These are phyloP conservation scores for Entomortierella parvispora DNA, from an alignment of 192 early-diverging fungal species.

Conservation along the genomic window DNA sequence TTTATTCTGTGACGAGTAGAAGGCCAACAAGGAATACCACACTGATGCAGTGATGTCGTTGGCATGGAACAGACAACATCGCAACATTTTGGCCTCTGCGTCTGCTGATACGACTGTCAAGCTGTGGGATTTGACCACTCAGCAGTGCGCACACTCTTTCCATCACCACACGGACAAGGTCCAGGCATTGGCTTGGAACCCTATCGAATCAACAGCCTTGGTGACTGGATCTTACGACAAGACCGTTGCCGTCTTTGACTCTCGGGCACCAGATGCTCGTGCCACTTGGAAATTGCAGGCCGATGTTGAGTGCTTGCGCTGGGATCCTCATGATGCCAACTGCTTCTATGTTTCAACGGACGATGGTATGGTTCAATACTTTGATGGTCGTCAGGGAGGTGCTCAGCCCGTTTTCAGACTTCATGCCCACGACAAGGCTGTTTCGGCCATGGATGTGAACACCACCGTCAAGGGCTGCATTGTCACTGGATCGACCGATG, in stretches of 20 bases:
- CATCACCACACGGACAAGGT: constrained; percentile 90
- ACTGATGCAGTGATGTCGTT: constrained; percentile 95
- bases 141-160: constrained; percentile 81
- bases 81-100: constrained; percentile 83
- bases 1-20: constrained; percentile 21
- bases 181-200: constrained; percentile 93
- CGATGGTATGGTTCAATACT: constrained; percentile 91
- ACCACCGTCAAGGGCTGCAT: constrained; percentile 80
- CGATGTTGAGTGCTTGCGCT: constrained; percentile 92
- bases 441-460: constrained; percentile 89
- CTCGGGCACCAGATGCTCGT: constrained; percentile 81
- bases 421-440: constrained; percentile 93
- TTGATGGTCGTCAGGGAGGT: constrained; percentile 72
- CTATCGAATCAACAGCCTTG: constrained; percentile 85
- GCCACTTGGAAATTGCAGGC: constrained; percentile 76
- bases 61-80: constrained; percentile 89
- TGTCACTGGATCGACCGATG: constrained; percentile 93
- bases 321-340: constrained; percentile 89
- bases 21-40: constrained; percentile 83
- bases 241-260: constrained; percentile 88
- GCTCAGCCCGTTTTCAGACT: constrained; percentile 82
- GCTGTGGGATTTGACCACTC: constrained; percentile 92
- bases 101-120: constrained; percentile 98
- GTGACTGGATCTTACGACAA: constrained; percentile 94
- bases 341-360: constrained; percentile 88